Conservation (phyloP, 2,329 filamentous ascomycete species). For the Chalaropsis thielavioides region DNA sequence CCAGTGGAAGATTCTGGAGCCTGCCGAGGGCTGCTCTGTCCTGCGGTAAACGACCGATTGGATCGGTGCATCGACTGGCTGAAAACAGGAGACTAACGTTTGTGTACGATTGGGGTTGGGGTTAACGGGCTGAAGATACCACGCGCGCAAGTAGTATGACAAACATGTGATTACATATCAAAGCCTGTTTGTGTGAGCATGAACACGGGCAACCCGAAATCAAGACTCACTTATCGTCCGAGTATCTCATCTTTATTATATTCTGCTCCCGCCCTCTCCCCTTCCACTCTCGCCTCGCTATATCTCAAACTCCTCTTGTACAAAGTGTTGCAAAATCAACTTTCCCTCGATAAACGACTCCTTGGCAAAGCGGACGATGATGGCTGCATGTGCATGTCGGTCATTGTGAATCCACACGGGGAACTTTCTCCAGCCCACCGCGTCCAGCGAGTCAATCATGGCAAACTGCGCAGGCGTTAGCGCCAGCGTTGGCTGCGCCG, state of each 20-base stretch:
- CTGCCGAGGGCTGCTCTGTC: constrained; percentile 55
- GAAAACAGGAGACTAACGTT: background rate
- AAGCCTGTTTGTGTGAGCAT: background rate
- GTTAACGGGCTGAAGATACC: background rate
- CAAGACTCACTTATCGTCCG: background rate
- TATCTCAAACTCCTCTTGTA: constrained; percentile 51
- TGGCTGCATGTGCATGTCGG: constrained; percentile 76
- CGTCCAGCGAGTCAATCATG: constrained; percentile 66
- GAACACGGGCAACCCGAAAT: background rate
- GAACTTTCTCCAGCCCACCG: constrained; percentile 49
- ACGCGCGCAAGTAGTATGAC: background rate
- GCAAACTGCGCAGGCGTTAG: constrained; percentile 67
- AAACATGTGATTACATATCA: background rate
- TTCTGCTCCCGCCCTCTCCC: background rate
- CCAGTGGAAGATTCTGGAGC: constrained; percentile 76
- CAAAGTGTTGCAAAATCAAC: constrained; percentile 67
- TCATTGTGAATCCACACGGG: constrained; percentile 62
- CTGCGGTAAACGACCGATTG: constrained; percentile 24
- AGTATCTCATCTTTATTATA: background rate
- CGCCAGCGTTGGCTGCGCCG: constrained; percentile 52
- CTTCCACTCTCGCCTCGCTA: background rate
- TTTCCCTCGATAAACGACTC: constrained; percentile 59
- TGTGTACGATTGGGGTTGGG: background rate
- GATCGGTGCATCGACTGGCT: too few species aligned
- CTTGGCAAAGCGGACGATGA: constrained; percentile 63